These are phyloP conservation scores for Paramyrothecium roridum DNA, from an alignment of 2,329 filamentous ascomycete genomes.

Conservation along the genomic window DNA sequence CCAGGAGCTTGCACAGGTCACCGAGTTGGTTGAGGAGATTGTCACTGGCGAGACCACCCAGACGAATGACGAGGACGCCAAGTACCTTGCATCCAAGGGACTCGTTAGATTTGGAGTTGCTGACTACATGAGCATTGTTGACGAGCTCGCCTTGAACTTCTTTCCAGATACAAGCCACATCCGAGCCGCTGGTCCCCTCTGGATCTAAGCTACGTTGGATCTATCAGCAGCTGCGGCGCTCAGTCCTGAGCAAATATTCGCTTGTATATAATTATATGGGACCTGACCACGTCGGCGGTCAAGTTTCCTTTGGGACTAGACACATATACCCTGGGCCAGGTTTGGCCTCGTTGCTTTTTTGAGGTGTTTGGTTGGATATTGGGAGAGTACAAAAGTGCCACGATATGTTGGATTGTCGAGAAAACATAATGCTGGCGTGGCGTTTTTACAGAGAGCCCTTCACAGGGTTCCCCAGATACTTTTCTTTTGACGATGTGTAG, in stretches of 20 bases:
- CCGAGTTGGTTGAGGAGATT: constrained; percentile 90
- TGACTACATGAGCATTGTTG: constrained; percentile 81
- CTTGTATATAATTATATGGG: constrained; percentile 27
- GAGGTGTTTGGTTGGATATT: neutral
- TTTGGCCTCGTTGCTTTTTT: neutral
- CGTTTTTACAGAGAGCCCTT: neutral
- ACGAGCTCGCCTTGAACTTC: constrained; percentile 62
- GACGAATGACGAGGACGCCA: constrained; percentile 64
- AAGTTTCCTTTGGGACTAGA: neutral
- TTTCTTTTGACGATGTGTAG: neutral
- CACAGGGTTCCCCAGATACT: neutral
- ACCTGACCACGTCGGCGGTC: neutral
- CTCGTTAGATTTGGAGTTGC: constrained; percentile 72
- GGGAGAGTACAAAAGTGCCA: neutral
- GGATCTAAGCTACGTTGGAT: constrained; percentile 39
- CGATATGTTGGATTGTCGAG: neutral
- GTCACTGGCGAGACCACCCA: constrained; percentile 57
- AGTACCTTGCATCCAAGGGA: constrained; percentile 65
- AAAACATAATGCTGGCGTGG: neutral
- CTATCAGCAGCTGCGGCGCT: too few relatives aligned
- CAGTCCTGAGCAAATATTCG: constrained; percentile 16
- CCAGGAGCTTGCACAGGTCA: constrained; percentile 85
- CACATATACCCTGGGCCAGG: neutral
- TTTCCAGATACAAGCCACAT: constrained; percentile 40
- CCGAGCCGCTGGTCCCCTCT: constrained; percentile 34